phyloP scores from a whole-genome alignment of 1,284 basidiomycete genomes.

The Macrocystidia cucumis region DNA sequence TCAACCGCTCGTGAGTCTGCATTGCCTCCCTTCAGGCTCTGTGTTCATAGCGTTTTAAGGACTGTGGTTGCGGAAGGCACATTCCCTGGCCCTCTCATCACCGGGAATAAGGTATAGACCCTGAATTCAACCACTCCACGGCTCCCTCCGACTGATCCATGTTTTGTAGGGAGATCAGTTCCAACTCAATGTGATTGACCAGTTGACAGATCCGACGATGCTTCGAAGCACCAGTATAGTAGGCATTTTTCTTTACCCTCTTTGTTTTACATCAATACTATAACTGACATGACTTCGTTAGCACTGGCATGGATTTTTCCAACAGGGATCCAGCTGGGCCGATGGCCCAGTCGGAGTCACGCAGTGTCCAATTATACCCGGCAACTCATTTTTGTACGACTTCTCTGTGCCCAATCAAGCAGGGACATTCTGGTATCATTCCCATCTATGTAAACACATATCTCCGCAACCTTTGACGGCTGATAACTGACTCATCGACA shows the following conservation, averaged over 20 bases:
- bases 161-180: slow-evolving; percentile 15
- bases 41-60: too few relatives aligned
- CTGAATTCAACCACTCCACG: not conserved
- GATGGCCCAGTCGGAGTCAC: slow-evolving; percentile 23
- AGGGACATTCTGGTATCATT: slow-evolving; percentile 20
- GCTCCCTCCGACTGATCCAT: not conserved
- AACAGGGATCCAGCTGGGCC: slow-evolving; percentile 20
- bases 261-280: too few relatives aligned
- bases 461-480: slow-evolving; percentile 1
- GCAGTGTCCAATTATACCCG: slow-evolving; percentile 24
- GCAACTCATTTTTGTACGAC: slow-evolving; percentile 19
- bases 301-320: slow-evolving; percentile 29
- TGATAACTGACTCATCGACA: slow-evolving; percentile 20
- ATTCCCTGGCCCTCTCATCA: slow-evolving; percentile 14
- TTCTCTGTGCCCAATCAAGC: slow-evolving; percentile 21
- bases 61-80: slow-evolving; percentile 19
- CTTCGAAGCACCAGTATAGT: slow-evolving; percentile 18
- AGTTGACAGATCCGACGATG: slow-evolving; percentile 20
- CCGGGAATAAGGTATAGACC: slow-evolving; percentile 9
- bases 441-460: slow-evolving; percentile 10
- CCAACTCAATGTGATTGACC: slow-evolving; percentile 24
- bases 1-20: slow-evolving; percentile 1
- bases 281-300: slow-evolving; percentile 11
- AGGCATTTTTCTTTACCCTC: too few relatives aligned
- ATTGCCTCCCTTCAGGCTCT: too few relatives aligned